phyloP scores from a whole-genome alignment of 495 filamentous ascomycete genomes.

The Penicillium tannophilum region DNA sequence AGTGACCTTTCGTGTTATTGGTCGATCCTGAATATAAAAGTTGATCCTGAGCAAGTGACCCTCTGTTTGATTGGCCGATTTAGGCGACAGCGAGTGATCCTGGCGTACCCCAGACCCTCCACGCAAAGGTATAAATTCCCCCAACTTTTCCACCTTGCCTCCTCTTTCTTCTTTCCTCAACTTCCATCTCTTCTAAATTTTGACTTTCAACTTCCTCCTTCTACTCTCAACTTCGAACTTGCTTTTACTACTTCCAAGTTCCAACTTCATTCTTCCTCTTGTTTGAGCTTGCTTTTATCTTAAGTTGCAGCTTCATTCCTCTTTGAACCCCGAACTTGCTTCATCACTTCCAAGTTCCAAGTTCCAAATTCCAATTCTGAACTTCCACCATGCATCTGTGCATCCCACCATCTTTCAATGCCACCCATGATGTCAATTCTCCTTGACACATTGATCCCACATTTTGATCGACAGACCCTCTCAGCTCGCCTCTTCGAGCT shows the following conservation, averaged over 20 bases:
- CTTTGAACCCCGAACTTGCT: too few species aligned
- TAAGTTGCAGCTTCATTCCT: too few species aligned
- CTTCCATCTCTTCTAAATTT: background rate
- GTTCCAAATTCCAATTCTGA: background rate
- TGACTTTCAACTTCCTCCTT: background rate
- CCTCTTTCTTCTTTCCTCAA: background rate
- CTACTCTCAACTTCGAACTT: background rate
- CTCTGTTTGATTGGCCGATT: too few species aligned
- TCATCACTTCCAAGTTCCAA: too few species aligned
- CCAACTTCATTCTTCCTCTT: too few species aligned
- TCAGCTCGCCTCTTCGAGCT: background rate
- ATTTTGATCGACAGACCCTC: background rate
- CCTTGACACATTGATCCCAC: background rate
- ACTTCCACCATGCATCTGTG: background rate
- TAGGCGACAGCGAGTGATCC: background rate
- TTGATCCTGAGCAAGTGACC: too few species aligned
- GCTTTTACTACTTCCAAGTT: too few species aligned
- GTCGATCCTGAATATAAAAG: too few species aligned
- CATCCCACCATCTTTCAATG: background rate
- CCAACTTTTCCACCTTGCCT: background rate
- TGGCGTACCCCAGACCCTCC: background rate
- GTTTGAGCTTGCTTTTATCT: too few species aligned
- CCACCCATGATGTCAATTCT: background rate
- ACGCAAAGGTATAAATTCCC: background rate
- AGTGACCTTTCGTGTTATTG: too few species aligned